These are phyloP conservation scores for Pelargonium nanum DNA, from an alignment of 345 rosid genomes.

Conservation along the genomic window DNA sequence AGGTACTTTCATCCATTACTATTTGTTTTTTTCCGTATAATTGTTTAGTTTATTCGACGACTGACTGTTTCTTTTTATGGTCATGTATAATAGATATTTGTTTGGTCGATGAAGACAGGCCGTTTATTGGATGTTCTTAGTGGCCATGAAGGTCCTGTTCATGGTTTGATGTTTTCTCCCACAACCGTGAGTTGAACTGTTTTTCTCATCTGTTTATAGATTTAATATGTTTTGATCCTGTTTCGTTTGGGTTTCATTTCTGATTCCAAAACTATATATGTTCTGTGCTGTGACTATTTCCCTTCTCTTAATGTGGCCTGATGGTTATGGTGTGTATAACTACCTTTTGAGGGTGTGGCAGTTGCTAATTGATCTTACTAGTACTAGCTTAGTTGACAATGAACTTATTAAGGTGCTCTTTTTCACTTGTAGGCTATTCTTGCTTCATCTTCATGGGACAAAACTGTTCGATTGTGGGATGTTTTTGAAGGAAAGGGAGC, in stretches of 20 bases:
- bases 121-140: slow-evolving; percentile 84
- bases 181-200: slow-evolving; percentile 47
- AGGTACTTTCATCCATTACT: slow-evolving; percentile 33
- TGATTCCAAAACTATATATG: neutral
- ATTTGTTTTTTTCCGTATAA: slow-evolving; percentile 3
- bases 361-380: neutral
- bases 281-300: neutral
- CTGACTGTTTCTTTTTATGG: slow-evolving; percentile 10
- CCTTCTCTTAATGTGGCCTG: neutral
- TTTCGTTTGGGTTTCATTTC: slow-evolving; percentile 3
- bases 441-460: slow-evolving; percentile 98
- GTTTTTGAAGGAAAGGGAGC: slow-evolving; percentile 88
- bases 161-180: slow-evolving; percentile 83
- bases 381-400: slow-evolving; percentile 5
- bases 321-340: too few relatives aligned
- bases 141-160: slow-evolving; percentile 98
- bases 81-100: slow-evolving; percentile 53
- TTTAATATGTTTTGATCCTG: slow-evolving; percentile 1
- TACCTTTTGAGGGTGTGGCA: neutral
- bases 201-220: slow-evolving; percentile 1
- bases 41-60: neutral
- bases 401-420: slow-evolving; percentile 1
- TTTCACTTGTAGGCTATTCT: slow-evolving; percentile 39
- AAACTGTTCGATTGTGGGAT: slow-evolving; percentile 86
- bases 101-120: slow-evolving; percentile 99